A percentile compares a stretch with the other conserved stretches of the same genome.
Evolutionary conservation across 176 grass and related monocot species (phyloP).

Genomic region (Rhynchospora breviuscula): DNA sequence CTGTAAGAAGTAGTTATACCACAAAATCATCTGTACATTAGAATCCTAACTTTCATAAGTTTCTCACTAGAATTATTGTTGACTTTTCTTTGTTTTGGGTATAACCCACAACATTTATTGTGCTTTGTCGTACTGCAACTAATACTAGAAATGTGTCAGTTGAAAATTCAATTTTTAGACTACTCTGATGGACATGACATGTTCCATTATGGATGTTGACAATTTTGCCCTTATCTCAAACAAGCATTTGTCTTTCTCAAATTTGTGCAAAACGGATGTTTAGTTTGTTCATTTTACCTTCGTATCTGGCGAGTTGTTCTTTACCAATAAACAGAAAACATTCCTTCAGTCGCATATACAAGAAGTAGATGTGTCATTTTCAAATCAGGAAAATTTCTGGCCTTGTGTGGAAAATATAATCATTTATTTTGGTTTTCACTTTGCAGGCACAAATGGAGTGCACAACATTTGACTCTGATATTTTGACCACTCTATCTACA

Average conservation of each 20-base stretch:
- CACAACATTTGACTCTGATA: neutral
- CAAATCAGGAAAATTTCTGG: neutral
- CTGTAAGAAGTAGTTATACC: neutral
- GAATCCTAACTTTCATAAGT: neutral
- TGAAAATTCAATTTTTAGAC: constrained; percentile 8
- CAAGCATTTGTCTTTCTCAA: neutral
- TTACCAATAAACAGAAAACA: neutral
- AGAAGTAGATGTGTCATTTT: neutral
- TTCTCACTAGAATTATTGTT: neutral
- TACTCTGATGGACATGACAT: neutral
- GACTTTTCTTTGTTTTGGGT: neutral
- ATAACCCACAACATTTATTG: neutral
- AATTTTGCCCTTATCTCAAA: neutral
- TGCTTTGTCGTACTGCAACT: neutral
- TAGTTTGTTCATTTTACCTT: constrained; percentile 5
- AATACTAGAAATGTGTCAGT: neutral
- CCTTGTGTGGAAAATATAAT: constrained; percentile 1
- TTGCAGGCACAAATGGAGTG: constrained; percentile 16
- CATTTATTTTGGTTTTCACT: neutral
- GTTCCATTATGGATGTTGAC: constrained; percentile 6
- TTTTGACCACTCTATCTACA: constrained; percentile 1
- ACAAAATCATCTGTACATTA: neutral
- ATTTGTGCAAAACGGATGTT: neutral
- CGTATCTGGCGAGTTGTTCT: neutral
- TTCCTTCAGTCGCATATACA: neutral